Evolutionary conservation across 2,329 filamentous ascomycete genomes (phyloP).

Genomic region (Diaporthe citrichinensis): DNA sequence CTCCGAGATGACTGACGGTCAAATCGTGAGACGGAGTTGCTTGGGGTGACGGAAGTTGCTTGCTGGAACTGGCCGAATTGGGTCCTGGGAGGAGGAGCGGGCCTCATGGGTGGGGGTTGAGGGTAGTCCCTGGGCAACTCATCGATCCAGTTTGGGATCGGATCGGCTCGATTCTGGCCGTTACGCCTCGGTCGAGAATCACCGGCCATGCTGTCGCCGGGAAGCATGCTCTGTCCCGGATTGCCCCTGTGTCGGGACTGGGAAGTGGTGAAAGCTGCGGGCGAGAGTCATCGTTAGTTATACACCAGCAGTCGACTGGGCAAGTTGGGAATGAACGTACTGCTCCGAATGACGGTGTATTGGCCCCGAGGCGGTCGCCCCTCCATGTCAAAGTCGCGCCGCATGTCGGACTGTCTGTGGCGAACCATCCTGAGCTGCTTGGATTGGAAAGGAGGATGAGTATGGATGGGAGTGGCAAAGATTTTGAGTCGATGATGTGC

Average conservation of each 20-base stretch:
- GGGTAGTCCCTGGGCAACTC: conserved; percentile 4
- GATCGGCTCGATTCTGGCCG: neutral
- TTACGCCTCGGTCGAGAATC: neutral
- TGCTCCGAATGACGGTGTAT: neutral
- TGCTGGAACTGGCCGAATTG: neutral
- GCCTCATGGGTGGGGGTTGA: neutral
- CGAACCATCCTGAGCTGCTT: no score
- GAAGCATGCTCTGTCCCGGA: neutral
- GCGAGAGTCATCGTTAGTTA: neutral
- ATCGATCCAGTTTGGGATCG: neutral
- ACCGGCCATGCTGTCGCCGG: neutral
- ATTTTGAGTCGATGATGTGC: neutral
- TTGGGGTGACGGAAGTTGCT: neutral
- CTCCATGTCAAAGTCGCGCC: no score
- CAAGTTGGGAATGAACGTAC: neutral
- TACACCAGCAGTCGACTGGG: neutral
- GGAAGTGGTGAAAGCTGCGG: neutral
- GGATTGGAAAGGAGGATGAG: neutral
- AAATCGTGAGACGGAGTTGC: neutral
- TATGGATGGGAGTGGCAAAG: neutral
- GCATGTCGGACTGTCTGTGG: neutral
- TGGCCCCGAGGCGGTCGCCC: neutral
- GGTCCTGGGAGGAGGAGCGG: neutral
- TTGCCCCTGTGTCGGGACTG: neutral
- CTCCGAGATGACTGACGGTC: neutral